Evolutionary conservation across 192 early-diverging fungal genomes (phyloP).

Genomic region (Allomyces macrogynus): DNA sequence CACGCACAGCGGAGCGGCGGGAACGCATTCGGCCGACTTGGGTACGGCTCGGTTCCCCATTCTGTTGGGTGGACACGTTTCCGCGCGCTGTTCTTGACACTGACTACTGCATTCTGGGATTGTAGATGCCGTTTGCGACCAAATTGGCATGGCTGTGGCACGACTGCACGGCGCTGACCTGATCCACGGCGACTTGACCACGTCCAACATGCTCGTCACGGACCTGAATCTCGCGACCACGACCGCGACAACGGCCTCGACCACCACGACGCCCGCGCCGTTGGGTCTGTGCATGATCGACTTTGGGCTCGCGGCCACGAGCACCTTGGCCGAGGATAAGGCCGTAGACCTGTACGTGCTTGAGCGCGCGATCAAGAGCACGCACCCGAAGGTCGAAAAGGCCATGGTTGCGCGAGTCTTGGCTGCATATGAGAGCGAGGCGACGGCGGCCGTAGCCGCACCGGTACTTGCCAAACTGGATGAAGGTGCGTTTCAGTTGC

Average conservation of each 20-base stretch:
- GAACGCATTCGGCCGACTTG: constrained; percentile 4
- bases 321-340: constrained; percentile 74
- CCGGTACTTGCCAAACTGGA: constrained; percentile 47
- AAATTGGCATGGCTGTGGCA: constrained; percentile 45
- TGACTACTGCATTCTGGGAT: background rate
- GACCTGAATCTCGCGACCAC: background rate
- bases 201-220: constrained; percentile 75
- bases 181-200: constrained; percentile 92
- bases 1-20: constrained; percentile 10
- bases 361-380: constrained; percentile 75
- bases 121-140: constrained; percentile 17
- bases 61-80: background rate
- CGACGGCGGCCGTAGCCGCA: constrained; percentile 29
- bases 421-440: constrained; percentile 28
- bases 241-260: background rate
- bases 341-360: constrained; percentile 99
- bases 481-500: constrained; percentile 35
- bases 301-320: constrained; percentile 84
- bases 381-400: constrained; percentile 65
- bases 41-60: background rate
- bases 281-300: constrained; percentile 55
- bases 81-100: background rate
- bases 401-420: constrained; percentile 61
- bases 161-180: constrained; percentile 68
- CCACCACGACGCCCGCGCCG: constrained; percentile 2